phyloP scores from a whole-genome alignment of 345 rosid genomes.

The Eucalyptus regnans region DNA sequence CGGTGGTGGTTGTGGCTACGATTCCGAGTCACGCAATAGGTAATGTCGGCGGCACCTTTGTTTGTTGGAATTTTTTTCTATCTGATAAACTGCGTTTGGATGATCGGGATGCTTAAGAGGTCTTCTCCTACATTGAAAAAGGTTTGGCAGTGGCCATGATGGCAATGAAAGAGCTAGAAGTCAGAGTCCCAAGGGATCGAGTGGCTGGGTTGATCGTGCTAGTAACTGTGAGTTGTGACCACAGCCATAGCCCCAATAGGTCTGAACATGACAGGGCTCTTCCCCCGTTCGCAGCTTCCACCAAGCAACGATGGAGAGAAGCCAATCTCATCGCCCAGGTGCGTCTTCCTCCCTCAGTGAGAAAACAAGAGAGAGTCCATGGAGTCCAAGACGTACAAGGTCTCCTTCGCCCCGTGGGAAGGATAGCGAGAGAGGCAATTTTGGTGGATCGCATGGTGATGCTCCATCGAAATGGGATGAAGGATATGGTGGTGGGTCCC shows the following conservation, averaged over 20 bases:
- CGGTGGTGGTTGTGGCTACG: slow-evolving; percentile 34
- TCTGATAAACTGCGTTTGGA: background rate
- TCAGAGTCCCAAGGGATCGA: slow-evolving; percentile 14
- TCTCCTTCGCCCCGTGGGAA: background rate
- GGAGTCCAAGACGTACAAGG: background rate
- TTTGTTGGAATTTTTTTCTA: background rate
- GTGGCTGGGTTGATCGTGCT: slow-evolving; percentile 20
- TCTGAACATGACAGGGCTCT: slow-evolving; percentile 12
- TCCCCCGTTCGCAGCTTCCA: slow-evolving; percentile 59
- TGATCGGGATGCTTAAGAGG: too few relatives aligned
- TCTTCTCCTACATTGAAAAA: background rate
- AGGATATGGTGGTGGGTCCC: background rate
- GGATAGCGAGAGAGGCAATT: background rate
- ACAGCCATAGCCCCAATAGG: slow-evolving; percentile 46
- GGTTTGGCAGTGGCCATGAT: background rate
- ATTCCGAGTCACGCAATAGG: slow-evolving; percentile 49
- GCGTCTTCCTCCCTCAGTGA: background rate
- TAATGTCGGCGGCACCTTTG: background rate
- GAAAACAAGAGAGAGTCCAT: background rate
- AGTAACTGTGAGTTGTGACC: slow-evolving; percentile 6
- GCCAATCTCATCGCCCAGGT: slow-evolving; percentile 1
- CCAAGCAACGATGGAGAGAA: slow-evolving; percentile 44
- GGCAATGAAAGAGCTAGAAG: slow-evolving; percentile 7
- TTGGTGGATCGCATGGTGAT: background rate
- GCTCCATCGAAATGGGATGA: background rate